A percentile compares a stretch with the other conserved stretches of the same genome.
Conservation (phyloP, 768 basidiomycete genomes). For the Botryobasidium botryosum region DNA sequence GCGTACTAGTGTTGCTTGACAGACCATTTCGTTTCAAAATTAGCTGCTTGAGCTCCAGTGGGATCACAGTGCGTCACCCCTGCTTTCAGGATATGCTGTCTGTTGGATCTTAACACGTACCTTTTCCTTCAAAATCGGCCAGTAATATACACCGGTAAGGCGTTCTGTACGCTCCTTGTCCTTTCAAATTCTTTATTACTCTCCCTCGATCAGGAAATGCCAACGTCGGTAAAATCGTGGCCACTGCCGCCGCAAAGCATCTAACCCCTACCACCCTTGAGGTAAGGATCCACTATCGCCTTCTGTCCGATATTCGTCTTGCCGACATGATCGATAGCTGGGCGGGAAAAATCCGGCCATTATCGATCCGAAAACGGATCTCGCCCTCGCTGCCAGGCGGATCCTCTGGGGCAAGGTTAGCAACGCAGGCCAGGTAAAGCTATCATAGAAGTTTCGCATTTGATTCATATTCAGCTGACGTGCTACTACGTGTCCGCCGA, state of each 20-base stretch:
- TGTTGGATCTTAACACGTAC: no score
- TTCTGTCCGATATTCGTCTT: neutral
- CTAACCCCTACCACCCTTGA: conserved; percentile 41
- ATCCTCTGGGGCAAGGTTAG: conserved; percentile 17
- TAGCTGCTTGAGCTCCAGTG: conserved; percentile 56
- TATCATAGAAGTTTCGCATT: no score
- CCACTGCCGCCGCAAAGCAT: conserved; percentile 35
- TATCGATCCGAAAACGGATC: conserved; percentile 19
- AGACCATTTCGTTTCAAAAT: conserved; percentile 16
- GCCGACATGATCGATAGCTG: neutral
- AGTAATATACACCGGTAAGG: no score
- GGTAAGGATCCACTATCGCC: neutral
- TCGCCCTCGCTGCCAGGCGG: conserved; percentile 15
- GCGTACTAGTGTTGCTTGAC: neutral
- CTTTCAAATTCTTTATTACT: no score
- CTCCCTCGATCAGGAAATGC: no score
- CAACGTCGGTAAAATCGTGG: conserved; percentile 31
- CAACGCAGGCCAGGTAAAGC: conserved; percentile 18
- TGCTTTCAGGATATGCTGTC: no score
- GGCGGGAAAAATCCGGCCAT: conserved; percentile 17
- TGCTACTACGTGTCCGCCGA: neutral
- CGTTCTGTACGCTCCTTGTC: no score
- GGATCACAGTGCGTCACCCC: conserved; percentile 32
- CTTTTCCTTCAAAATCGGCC: no score
- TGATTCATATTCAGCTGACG: neutral